Evolutionary conservation across 371 early-diverging fungal genomes (phyloP).

Genomic region (Chytridiales sp.): DNA sequence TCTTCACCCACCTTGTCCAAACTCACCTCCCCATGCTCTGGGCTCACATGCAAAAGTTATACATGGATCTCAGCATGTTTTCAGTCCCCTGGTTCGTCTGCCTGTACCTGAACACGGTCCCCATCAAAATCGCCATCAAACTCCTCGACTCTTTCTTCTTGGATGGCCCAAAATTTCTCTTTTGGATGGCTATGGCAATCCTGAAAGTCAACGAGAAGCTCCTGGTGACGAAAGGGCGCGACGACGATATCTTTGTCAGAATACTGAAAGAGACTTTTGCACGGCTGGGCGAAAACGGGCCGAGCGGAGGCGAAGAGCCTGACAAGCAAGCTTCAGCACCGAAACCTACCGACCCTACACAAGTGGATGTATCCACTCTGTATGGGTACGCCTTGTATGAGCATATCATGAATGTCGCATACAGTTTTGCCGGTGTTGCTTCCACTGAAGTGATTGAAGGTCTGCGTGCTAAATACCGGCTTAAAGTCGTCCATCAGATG

Average conservation of each 20-base stretch:
- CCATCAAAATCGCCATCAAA: constrained; percentile 40
- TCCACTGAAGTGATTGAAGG: constrained; percentile 43
- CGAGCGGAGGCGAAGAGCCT: neutral
- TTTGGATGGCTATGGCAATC: constrained; percentile 60
- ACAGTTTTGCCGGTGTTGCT: constrained; percentile 32
- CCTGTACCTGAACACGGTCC: constrained; percentile 56
- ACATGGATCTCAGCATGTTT: constrained; percentile 58
- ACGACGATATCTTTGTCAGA: constrained; percentile 57
- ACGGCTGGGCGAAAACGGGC: constrained; percentile 37
- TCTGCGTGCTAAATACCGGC: constrained; percentile 41
- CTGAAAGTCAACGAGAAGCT: constrained; percentile 55
- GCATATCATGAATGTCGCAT: constrained; percentile 36
- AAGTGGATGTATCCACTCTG: constrained; percentile 24
- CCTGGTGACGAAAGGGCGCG: constrained; percentile 47
- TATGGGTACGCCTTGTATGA: constrained; percentile 35
- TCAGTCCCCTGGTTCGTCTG: constrained; percentile 71
- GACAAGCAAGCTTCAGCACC: constrained; percentile 11
- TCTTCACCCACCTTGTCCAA: constrained; percentile 54
- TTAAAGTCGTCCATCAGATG: constrained; percentile 52
- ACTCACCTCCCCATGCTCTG: constrained; percentile 50
- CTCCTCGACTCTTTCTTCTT: constrained; percentile 57
- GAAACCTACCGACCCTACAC: constrained; percentile 1
- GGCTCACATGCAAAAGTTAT: constrained; percentile 52
- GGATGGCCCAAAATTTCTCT: constrained; percentile 61
- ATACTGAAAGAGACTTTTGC: constrained; percentile 49